A percentile compares a stretch with the other conserved stretches of the same genome.
These are phyloP conservation scores for Leccinum olivaceopallidum DNA, from an alignment of 768 basidiomycete species.

Conservation along the genomic window DNA sequence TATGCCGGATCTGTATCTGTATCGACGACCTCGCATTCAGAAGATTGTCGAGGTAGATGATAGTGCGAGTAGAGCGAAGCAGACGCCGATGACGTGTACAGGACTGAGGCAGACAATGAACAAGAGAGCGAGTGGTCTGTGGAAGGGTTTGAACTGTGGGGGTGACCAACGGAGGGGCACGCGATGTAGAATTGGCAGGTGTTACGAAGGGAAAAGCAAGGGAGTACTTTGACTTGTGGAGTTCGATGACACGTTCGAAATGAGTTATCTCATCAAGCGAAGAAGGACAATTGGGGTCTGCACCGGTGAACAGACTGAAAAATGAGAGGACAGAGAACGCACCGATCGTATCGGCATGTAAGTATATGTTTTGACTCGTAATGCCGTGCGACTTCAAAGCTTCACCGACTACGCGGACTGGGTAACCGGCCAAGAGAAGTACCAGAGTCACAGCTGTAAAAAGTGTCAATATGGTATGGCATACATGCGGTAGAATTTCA, in stretches of 20 bases:
- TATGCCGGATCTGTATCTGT: constrained; percentile 41
- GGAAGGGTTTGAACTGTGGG: constrained; percentile 12
- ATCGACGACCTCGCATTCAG: constrained; percentile 20
- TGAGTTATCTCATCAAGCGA: constrained; percentile 61
- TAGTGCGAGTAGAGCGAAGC: constrained; percentile 27
- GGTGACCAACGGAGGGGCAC: neutral
- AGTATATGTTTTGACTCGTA: constrained; percentile 45
- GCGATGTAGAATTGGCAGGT: constrained; percentile 14
- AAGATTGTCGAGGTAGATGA: constrained; percentile 18
- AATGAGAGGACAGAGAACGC: too few species aligned
- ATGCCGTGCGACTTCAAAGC: constrained; percentile 39
- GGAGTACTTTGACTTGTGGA: constrained; percentile 57
- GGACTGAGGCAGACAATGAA: constrained; percentile 32
- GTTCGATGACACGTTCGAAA: constrained; percentile 47
- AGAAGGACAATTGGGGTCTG: too few species aligned
- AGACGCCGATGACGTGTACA: constrained; percentile 22
- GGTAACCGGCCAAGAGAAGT: constrained; percentile 14
- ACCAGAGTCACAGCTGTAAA: too few species aligned
- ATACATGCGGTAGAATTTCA: too few species aligned
- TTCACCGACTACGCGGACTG: constrained; percentile 51
- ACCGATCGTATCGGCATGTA: constrained; percentile 32
- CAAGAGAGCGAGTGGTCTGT: constrained; percentile 15
- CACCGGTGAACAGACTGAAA: too few species aligned
- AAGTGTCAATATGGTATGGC: too few species aligned
- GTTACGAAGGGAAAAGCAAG: constrained; percentile 49